Conservation (phyloP, 164 flowering plant species). For the Tetracentron sinense region DNA sequence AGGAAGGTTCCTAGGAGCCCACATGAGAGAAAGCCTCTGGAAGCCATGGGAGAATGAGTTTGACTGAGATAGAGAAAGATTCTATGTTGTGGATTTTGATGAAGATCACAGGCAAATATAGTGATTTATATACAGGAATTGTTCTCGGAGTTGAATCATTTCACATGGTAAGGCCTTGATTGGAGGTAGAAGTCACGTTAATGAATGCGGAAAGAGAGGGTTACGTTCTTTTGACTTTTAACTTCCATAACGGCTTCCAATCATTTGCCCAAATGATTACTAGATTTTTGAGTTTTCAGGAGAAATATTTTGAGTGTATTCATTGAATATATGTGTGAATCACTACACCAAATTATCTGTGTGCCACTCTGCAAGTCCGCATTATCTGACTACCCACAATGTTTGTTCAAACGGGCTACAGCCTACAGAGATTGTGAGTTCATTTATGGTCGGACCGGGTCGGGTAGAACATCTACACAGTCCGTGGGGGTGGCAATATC, state of each 20-base stretch:
- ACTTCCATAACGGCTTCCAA: constrained; percentile 4
- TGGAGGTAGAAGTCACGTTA: neutral
- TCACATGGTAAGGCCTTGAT: constrained; percentile 5
- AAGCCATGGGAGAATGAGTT: constrained; percentile 5
- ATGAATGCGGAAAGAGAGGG: neutral
- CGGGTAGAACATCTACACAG: too few species aligned
- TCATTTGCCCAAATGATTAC: constrained; percentile 6
- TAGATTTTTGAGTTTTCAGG: too few species aligned
- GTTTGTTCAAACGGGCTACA: too few species aligned
- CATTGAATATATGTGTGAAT: too few species aligned
- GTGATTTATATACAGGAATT: neutral
- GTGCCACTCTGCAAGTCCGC: too few species aligned
- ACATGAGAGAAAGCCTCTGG: neutral
- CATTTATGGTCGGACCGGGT: too few species aligned
- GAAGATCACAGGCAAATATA: neutral
- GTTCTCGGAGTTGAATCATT: neutral
- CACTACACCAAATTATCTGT: too few species aligned
- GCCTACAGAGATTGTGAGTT: too few species aligned
- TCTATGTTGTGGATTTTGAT: neutral
- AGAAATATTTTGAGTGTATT: too few species aligned
- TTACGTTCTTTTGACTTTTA: neutral
- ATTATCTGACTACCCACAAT: too few species aligned
- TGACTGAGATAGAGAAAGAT: neutral
- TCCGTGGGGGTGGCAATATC: too few species aligned
- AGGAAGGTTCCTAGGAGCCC: constrained; percentile 1